Percentiles rank a stretch among this genome's conserved stretches.
These are phyloP conservation scores for Orychophragmus violaceus DNA, from an alignment of 345 rosid species.

Conservation along the genomic window DNA sequence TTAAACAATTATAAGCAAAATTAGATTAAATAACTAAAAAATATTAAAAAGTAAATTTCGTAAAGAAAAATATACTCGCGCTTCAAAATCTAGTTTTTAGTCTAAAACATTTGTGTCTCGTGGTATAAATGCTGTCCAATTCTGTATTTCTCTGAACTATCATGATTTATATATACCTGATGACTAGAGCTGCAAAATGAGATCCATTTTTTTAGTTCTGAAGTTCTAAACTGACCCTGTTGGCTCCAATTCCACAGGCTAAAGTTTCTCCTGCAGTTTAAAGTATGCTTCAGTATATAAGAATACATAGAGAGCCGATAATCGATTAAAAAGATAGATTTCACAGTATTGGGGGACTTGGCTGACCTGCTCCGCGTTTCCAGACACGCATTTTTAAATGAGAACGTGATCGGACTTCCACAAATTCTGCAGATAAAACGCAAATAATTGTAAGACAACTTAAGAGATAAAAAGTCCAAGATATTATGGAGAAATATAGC, in stretches of 20 bases:
- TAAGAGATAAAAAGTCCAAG: neutral
- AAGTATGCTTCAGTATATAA: neutral
- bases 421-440: conserved; percentile 63
- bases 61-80: no score
- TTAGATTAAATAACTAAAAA: no score
- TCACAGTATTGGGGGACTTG: neutral
- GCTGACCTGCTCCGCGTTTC: conserved; percentile 97
- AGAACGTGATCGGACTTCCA: conserved; percentile 70
- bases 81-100: no score
- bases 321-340: neutral
- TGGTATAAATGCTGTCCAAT: no score
- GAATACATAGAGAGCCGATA: neutral
- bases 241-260: conserved; percentile 94
- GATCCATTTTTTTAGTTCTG: neutral
- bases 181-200: neutral
- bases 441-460: neutral
- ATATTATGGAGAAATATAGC: neutral
- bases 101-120: no score
- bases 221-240: conserved; percentile 57
- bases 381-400: conserved; percentile 96
- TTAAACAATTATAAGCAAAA: no score
- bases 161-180: neutral
- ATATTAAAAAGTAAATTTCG: no score
- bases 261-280: conserved; percentile 71
- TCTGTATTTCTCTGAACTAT: neutral